Evolutionary conservation across 31 red algal genomes (phyloP).

Genomic region (Odonthalia washingtoniensis): DNA sequence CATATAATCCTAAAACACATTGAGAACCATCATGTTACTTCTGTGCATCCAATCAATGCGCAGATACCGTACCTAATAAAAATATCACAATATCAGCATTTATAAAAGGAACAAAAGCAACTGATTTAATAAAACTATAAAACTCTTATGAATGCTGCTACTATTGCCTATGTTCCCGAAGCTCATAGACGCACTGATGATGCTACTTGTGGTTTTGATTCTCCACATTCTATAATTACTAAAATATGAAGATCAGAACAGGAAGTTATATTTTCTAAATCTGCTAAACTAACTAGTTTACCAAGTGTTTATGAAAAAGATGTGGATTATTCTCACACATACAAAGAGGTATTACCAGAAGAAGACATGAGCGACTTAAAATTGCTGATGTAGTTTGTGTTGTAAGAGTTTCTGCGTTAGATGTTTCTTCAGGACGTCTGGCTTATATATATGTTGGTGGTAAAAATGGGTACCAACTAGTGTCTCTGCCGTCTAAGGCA

Average conservation of each 20-base stretch:
- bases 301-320: slow-evolving; percentile 51
- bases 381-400: slow-evolving; percentile 52
- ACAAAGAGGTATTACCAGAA: too few species aligned
- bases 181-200: slow-evolving; percentile 54
- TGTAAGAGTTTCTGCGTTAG: slow-evolving; percentile 41
- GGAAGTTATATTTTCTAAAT: slow-evolving; percentile 79
- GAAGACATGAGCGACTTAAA: slow-evolving; percentile 45
- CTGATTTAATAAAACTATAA: slow-evolving; percentile 78
- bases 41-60: too few species aligned
- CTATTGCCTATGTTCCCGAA: slow-evolving; percentile 72
- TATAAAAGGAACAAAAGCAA: slow-evolving; percentile 43
- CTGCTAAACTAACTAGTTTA: slow-evolving; percentile 47
- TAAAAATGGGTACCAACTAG: slow-evolving; percentile 25
- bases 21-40: slow-evolving; percentile 66
- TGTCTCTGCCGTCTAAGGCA: slow-evolving; percentile 41
- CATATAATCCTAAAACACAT: too few species aligned
- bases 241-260: slow-evolving; percentile 61
- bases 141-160: slow-evolving; percentile 75
- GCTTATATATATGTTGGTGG: slow-evolving; percentile 63
- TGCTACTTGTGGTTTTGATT: slow-evolving; percentile 77
- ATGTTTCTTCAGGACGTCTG: slow-evolving; percentile 70
- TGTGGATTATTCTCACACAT: slow-evolving; percentile 66
- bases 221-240: slow-evolving; percentile 77
- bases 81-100: slow-evolving; percentile 36
- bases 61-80: too few species aligned